Conservation (phyloP, 495 filamentous ascomycete species). For the Daldinia decipiens region DNA sequence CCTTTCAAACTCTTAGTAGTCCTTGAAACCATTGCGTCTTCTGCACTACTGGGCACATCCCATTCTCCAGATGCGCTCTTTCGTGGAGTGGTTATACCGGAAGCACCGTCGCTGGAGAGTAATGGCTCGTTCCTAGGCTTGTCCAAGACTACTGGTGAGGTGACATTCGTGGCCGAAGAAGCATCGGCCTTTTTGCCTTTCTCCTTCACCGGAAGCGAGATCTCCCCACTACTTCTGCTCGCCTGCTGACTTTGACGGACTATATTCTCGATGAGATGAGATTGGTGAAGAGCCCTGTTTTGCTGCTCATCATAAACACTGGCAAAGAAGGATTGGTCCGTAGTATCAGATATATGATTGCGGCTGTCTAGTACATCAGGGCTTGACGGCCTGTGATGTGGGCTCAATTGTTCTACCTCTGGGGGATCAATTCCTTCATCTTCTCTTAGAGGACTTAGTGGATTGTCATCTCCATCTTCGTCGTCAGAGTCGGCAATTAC, state of each 20-base stretch:
- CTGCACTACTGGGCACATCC: constrained; percentile 48
- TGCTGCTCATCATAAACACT: constrained; percentile 43
- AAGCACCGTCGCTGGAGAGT: constrained; percentile 32
- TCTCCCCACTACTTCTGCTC: constrained; percentile 42
- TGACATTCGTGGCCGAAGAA: constrained; percentile 45
- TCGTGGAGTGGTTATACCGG: constrained; percentile 39
- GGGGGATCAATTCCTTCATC: constrained; percentile 25
- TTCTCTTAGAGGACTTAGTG: constrained; percentile 22
- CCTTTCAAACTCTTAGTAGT: constrained; percentile 16
- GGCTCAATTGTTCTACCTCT: constrained; percentile 45
- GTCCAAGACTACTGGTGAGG: constrained; percentile 31
- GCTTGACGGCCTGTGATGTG: constrained; percentile 26
- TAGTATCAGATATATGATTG: constrained; percentile 32
- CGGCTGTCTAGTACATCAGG: constrained; percentile 4
- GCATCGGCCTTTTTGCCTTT: constrained; percentile 34
- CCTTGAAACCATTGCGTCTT: not conserved
- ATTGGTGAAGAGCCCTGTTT: constrained; percentile 35
- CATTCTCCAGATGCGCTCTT: constrained; percentile 40
- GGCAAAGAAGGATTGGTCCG: constrained; percentile 45
- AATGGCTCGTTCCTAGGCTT: constrained; percentile 28
- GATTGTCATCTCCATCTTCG: constrained; percentile 43
- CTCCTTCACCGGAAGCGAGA: constrained; percentile 35
- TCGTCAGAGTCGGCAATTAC: constrained; percentile 49
- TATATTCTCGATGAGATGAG: constrained; percentile 45
- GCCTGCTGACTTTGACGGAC: constrained; percentile 47